A percentile compares a stretch with the other conserved stretches of the same genome.
phyloP scores from a whole-genome alignment of 257 asterid species.

The Mentha longifolia region DNA sequence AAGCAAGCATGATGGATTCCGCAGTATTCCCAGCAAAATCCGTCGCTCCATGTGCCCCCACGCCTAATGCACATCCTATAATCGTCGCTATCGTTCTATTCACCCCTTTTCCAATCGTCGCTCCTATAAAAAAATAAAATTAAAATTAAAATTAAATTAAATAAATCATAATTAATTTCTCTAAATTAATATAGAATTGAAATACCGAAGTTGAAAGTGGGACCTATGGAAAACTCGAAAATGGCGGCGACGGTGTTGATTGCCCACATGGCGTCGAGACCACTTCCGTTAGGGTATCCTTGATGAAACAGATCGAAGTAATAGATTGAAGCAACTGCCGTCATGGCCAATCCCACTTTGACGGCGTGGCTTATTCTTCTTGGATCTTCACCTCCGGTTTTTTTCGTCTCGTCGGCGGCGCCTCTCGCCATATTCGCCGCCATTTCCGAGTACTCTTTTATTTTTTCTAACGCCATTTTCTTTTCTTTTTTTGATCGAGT shows the following conservation, averaged over 20 bases:
- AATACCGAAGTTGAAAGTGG: too few species aligned
- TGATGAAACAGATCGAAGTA: slow-evolving; percentile 62
- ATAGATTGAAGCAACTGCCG: slow-evolving; percentile 62
- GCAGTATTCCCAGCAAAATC: slow-evolving; percentile 50
- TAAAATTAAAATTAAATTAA: too few species aligned
- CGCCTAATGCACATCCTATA: slow-evolving; percentile 63
- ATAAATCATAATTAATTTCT: too few species aligned
- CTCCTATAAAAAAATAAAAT: slow-evolving; percentile 44
- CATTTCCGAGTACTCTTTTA: not conserved
- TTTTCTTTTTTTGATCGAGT: too few species aligned
- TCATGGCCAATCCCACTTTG: slow-evolving; percentile 68
- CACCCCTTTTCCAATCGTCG: slow-evolving; percentile 74
- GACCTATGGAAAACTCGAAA: slow-evolving; percentile 76
- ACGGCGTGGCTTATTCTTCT: slow-evolving; percentile 67
- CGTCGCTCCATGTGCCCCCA: slow-evolving; percentile 69
- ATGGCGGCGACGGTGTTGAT: slow-evolving; percentile 77
- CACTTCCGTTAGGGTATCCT: slow-evolving; percentile 35
- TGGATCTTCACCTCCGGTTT: slow-evolving; percentile 55
- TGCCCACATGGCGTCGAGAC: slow-evolving; percentile 79
- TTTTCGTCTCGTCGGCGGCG: slow-evolving; percentile 25
- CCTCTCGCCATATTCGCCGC: not conserved
- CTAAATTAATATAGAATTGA: too few species aligned
- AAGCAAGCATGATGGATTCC: slow-evolving; percentile 58
- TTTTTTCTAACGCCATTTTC: not conserved
- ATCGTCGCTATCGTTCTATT: slow-evolving; percentile 76